These are phyloP conservation scores for Botrytis hyacinthi DNA, from an alignment of 2,329 filamentous ascomycete genomes.

Conservation along the genomic window DNA sequence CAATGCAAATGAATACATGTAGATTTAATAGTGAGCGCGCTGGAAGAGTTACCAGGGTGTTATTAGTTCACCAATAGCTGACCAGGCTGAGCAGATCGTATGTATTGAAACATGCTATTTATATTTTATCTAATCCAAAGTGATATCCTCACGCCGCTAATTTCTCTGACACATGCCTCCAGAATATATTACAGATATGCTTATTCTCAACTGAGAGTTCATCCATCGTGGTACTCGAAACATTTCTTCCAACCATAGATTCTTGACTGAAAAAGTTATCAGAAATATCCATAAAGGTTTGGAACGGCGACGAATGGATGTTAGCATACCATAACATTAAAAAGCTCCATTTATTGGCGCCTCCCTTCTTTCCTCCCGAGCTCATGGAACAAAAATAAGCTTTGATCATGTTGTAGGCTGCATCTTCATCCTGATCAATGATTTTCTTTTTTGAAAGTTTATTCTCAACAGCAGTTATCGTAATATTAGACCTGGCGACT, in stretches of 20 bases:
- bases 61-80: neutral
- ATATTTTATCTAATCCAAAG: fast-evolving
- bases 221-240: neutral
- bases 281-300: neutral
- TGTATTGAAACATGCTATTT: neutral
- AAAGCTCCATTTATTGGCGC: neutral
- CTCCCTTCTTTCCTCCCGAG: neutral
- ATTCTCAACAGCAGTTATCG: neutral
- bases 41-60: neutral
- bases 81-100: neutral
- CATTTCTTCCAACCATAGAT: neutral
- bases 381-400: neutral
- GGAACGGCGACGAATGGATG: neutral
- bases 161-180: neutral
- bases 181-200: neutral
- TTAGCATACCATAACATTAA: neutral
- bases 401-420: neutral
- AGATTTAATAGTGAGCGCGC: neutral
- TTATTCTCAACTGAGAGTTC: neutral
- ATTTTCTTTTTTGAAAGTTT: neutral
- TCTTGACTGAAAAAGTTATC: neutral
- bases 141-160: neutral
- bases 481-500: neutral
- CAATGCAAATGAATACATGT: neutral
- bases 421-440: neutral